Conservation (phyloP, 2,329 filamentous ascomycete species). For the Ophiostoma fasciatum region DNA sequence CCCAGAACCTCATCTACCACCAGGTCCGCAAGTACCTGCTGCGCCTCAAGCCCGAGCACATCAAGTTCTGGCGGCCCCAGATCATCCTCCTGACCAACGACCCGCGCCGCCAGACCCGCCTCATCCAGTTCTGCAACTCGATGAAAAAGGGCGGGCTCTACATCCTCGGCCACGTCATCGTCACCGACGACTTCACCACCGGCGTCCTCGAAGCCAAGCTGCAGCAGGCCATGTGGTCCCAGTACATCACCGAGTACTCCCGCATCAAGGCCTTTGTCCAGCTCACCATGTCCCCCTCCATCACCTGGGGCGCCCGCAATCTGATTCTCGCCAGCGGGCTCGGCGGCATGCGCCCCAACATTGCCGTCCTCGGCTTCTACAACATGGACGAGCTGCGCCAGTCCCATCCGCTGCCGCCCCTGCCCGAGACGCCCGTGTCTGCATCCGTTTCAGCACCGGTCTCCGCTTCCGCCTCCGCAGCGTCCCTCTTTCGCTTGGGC, state of each 20-base stretch:
- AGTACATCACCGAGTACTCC: constrained; percentile 68
- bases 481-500: constrained; percentile 18
- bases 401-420: constrained; percentile 38
- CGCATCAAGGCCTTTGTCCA: constrained; percentile 85
- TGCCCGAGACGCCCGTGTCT: constrained; percentile 33
- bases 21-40: constrained; percentile 81
- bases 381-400: constrained; percentile 63
- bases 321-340: constrained; percentile 68
- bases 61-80: constrained; percentile 87
- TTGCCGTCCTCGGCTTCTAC: constrained; percentile 67
- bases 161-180: constrained; percentile 76
- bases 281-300: constrained; percentile 64
- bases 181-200: constrained; percentile 64
- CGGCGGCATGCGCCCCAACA: constrained; percentile 80
- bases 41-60: constrained; percentile 71
- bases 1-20: constrained; percentile 72
- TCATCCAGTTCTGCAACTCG: constrained; percentile 85
- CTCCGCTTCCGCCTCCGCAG: constrained; percentile 11
- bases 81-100: constrained; percentile 75
- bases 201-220: constrained; percentile 69
- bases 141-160: constrained; percentile 79
- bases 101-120: constrained; percentile 62
- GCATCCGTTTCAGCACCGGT: no score
- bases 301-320: constrained; percentile 77
- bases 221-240: constrained; percentile 72